Conservation (phyloP, 2,329 filamentous ascomycete genomes). For the Ceratocystis variospora region DNA sequence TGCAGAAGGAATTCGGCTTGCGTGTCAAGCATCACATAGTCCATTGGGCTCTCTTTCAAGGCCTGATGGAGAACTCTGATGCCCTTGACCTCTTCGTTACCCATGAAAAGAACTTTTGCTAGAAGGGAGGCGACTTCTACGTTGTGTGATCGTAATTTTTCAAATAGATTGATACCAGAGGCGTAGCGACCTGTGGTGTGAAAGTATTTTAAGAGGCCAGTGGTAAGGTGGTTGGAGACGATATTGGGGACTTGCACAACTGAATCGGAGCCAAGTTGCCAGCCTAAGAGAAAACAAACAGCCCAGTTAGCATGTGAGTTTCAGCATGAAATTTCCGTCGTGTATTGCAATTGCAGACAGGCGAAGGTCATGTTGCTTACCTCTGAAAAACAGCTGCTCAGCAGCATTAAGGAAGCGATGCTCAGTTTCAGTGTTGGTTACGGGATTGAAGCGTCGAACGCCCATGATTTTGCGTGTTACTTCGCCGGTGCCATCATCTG, state of each 20-base stretch:
- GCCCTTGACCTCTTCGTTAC: slow-evolving; percentile 93
- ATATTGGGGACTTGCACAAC: slow-evolving; percentile 95
- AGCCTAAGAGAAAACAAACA: slow-evolving; percentile 41
- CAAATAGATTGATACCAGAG: slow-evolving; percentile 93
- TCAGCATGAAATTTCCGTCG: background rate
- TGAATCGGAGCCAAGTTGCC: slow-evolving; percentile 91
- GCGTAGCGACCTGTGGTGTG: slow-evolving; percentile 87
- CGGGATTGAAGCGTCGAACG: slow-evolving; percentile 92
- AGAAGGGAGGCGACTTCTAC: slow-evolving; percentile 88
- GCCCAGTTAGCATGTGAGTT: slow-evolving; percentile 19
- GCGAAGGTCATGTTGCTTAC: slow-evolving; percentile 31
- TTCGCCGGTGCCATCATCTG: slow-evolving; percentile 86
- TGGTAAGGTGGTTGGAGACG: slow-evolving; percentile 87
- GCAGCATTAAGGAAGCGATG: slow-evolving; percentile 91
- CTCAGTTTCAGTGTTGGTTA: slow-evolving; percentile 95
- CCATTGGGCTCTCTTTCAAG: slow-evolving; percentile 86
- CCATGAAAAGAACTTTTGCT: slow-evolving; percentile 81
- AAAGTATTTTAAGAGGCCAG: slow-evolving; percentile 89
- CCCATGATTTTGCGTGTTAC: slow-evolving; percentile 94
- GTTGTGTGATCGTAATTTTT: slow-evolving; percentile 82
- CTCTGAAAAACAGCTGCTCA: slow-evolving; percentile 87
- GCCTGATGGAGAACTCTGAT: slow-evolving; percentile 78
- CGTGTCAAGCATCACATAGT: slow-evolving; percentile 89
- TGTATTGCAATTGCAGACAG: background rate
- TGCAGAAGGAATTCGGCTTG: slow-evolving; percentile 83